Conservation (phyloP, 2,329 filamentous ascomycete genomes). For the Trichoderma sp. region DNA sequence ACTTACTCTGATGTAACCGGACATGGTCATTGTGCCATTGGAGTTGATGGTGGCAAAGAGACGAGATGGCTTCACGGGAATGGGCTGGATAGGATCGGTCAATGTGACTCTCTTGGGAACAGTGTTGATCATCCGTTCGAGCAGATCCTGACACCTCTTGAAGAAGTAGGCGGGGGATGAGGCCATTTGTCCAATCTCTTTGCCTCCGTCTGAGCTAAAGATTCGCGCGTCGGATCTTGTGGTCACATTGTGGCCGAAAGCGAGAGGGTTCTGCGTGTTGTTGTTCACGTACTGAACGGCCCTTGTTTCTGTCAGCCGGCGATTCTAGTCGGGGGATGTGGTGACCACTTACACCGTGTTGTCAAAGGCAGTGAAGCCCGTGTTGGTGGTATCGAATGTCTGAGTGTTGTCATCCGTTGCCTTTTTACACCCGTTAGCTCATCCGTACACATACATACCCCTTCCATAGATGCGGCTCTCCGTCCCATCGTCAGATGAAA, state of each 20-base stretch:
- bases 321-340: background rate
- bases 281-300: slow-evolving; percentile 33
- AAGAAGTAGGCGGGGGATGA: slow-evolving; percentile 26
- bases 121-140: slow-evolving; percentile 30
- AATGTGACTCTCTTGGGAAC: slow-evolving; percentile 28
- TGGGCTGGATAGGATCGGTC: slow-evolving; percentile 23
- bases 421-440: background rate
- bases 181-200: slow-evolving; percentile 21
- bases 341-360: slow-evolving; percentile 29
- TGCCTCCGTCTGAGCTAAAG: slow-evolving; percentile 32
- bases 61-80: slow-evolving; percentile 27
- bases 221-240: slow-evolving; percentile 32
- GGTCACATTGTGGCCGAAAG: slow-evolving; percentile 33
- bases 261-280: slow-evolving; percentile 33
- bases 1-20: slow-evolving; percentile 26
- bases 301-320: slow-evolving; percentile 12
- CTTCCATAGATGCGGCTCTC: too few species aligned
- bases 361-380: slow-evolving; percentile 30
- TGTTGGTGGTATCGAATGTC: slow-evolving; percentile 27
- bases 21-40: slow-evolving; percentile 28
- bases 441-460: background rate
- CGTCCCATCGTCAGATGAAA: too few species aligned
- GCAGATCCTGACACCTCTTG: slow-evolving; percentile 23
- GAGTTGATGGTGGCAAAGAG: slow-evolving; percentile 27
- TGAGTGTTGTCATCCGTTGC: slow-evolving; percentile 29